Percentiles rank a stretch among this genome's conserved stretches.
Conservation (phyloP, 2,329 filamentous ascomycete genomes). For the Monilinia polystroma region DNA sequence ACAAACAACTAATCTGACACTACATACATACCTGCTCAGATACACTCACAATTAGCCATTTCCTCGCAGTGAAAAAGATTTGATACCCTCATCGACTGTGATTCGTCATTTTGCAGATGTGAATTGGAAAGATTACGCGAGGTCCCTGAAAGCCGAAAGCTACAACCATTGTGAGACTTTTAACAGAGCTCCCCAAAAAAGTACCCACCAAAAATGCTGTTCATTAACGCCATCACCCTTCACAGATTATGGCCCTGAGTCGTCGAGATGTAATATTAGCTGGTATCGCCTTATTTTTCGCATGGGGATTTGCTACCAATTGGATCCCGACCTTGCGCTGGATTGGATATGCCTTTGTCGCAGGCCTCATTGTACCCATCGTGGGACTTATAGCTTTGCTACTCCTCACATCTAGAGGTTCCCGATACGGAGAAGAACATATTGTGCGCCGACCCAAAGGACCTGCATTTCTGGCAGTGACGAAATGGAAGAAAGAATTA, state of each 20-base stretch:
- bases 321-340: conserved; percentile 83
- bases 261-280: conserved; percentile 70
- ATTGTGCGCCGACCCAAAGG: conserved; percentile 47
- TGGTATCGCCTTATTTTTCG: conserved; percentile 70
- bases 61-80: too few relatives aligned
- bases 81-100: background rate
- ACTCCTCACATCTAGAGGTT: conserved; percentile 59
- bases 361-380: conserved; percentile 60
- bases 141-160: conserved; percentile 22
- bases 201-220: conserved; percentile 37
- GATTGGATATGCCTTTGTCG: conserved; percentile 78
- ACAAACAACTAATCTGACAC: background rate
- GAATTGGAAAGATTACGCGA: conserved; percentile 29
- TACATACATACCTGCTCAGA: background rate
- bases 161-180: conserved; percentile 23
- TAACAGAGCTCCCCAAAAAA: conserved; percentile 25
- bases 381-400: conserved; percentile 58
- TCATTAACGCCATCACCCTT: conserved; percentile 33
- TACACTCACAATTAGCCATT: too few relatives aligned
- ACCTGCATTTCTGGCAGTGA: conserved; percentile 59
- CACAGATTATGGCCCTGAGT: conserved; percentile 63
- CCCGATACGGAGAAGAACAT: conserved; percentile 44
- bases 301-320: conserved; percentile 82
- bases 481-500: conserved; percentile 69
- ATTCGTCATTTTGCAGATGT: conserved; percentile 14